phyloP scores from a whole-genome alignment of 108 stramenopile genomes.

The Skeletonema potamos region DNA sequence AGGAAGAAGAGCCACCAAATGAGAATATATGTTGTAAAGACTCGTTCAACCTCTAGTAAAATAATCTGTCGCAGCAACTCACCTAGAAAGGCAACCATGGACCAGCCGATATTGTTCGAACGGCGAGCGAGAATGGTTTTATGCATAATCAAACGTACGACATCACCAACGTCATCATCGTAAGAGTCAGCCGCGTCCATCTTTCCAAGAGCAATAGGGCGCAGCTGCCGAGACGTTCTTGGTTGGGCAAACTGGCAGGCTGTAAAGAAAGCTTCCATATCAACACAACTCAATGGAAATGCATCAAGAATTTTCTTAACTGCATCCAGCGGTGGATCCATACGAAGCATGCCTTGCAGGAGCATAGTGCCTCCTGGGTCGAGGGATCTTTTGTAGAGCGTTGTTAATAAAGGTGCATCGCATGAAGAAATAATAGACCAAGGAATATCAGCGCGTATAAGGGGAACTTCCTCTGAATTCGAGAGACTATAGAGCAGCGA shows the following conservation, averaged over 20 bases:
- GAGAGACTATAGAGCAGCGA: constrained; percentile 24
- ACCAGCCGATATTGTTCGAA: constrained; percentile 42
- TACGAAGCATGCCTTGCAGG: constrained; percentile 34
- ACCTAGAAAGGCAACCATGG: constrained; percentile 54
- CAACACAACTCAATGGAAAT: constrained; percentile 39
- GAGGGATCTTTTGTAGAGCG: constrained; percentile 13
- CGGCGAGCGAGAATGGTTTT: constrained; percentile 34
- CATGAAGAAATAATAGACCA: constrained; percentile 34
- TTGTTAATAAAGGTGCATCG: constrained; percentile 8
- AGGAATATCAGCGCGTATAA: constrained; percentile 42
- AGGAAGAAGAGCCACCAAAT: neutral
- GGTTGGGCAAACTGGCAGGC: constrained; percentile 51
- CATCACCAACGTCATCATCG: constrained; percentile 36
- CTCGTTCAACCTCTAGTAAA: too few species aligned
- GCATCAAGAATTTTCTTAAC: constrained; percentile 37
- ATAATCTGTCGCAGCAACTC: constrained; percentile 12
- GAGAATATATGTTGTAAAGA: neutral
- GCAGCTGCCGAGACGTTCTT: constrained; percentile 20
- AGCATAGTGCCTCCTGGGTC: constrained; percentile 27
- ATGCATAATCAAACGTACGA: constrained; percentile 42
- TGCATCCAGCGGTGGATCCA: constrained; percentile 42
- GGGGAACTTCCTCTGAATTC: constrained; percentile 35
- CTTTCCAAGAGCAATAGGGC: neutral
- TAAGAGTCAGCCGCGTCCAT: constrained; percentile 13
- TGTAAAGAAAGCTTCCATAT: constrained; percentile 53